Evolutionary conservation across 352 stramenopile genomes (phyloP), one percentile per base, ranked within the genome.

Genomic region (Globisporangium okanoganense): DNA sequence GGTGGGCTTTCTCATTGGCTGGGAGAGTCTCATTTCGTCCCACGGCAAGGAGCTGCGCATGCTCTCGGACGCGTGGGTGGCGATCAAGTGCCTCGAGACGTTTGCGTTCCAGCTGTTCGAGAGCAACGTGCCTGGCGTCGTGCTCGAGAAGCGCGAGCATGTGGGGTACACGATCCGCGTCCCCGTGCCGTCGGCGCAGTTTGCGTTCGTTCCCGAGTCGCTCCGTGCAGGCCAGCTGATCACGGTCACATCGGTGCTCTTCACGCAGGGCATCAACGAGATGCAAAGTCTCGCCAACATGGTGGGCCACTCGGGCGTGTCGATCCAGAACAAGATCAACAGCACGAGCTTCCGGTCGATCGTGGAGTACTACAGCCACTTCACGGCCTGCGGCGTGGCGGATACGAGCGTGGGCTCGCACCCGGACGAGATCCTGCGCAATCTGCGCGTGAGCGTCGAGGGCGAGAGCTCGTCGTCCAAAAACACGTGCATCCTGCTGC

Each of bases 11-110:
- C 63, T 97, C 9, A 87, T 98, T 45, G 93, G 90, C 20, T 98
- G 97, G 83, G 94, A 98, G 72, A 97, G 92, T 38, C 77, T 99
- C 2, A 89, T 99, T 24, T 97, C 87, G 61, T 97, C 95, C 16
- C 92, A 97, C 41, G 95, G 94, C 27, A 98, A 98, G 63, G 96
- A 99, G 61, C 63, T 98, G 35, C 89, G 86, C 45, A 99, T 99
- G 96, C 86, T 99, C 31, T 91, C 89, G 20, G 91, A 97, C 54
- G 78, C 92, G 3, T 94, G 82, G 75, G 86, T 95, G 16, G 87
- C 90, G 5, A 93, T 95, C 57, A 92, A 96, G 67, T 95, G 83
- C 44, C 66, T 95, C 18, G 84, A 94, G 58, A 88, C 79, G 12
- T 92, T 95, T 52, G 82, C 82, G 0, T 92, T 95, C 60, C 78